These are phyloP conservation scores for Austroboletus niveus DNA, from an alignment of 1,284 basidiomycete species.

Conservation along the genomic window DNA sequence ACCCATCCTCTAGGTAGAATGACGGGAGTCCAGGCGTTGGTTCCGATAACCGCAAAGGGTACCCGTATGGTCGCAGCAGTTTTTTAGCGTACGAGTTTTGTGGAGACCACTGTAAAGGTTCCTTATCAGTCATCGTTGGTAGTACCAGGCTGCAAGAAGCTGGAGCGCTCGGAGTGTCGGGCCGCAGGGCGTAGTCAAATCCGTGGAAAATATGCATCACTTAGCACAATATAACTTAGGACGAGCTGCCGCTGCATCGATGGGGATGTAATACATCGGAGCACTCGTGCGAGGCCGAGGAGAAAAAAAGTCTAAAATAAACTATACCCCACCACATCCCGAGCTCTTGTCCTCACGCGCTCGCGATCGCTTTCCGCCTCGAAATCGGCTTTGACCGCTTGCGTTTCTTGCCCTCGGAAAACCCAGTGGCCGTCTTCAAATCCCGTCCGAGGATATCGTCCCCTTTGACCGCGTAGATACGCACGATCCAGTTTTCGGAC, in stretches of 20 bases:
- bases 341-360: slow-evolving; percentile 6
- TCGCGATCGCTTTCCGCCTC: slow-evolving; percentile 51
- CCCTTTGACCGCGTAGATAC: slow-evolving; percentile 96
- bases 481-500: slow-evolving; percentile 97
- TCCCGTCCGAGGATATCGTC: slow-evolving; percentile 91
- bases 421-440: slow-evolving; percentile 83
- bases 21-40: background rate
- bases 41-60: slow-evolving; percentile 5
- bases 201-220: too few relatives aligned
- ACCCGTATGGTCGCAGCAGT: background rate
- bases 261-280: too few relatives aligned
- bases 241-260: too few relatives aligned
- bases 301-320: too few relatives aligned
- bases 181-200: too few relatives aligned
- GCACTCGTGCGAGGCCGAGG: too few relatives aligned
- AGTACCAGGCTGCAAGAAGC: too few relatives aligned
- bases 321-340: too few relatives aligned
- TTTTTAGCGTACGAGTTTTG: background rate
- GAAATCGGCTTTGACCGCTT: slow-evolving; percentile 68
- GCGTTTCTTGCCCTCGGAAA: slow-evolving; percentile 83
- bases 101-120: background rate
- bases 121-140: too few relatives aligned
- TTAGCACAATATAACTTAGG: too few relatives aligned
- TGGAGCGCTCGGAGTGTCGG: too few relatives aligned
- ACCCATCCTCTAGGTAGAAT: background rate